Evolutionary conservation across 176 grass and related monocot species (phyloP), one percentile per base, ranked within the genome.

Genomic region (Zea luxurians): DNA sequence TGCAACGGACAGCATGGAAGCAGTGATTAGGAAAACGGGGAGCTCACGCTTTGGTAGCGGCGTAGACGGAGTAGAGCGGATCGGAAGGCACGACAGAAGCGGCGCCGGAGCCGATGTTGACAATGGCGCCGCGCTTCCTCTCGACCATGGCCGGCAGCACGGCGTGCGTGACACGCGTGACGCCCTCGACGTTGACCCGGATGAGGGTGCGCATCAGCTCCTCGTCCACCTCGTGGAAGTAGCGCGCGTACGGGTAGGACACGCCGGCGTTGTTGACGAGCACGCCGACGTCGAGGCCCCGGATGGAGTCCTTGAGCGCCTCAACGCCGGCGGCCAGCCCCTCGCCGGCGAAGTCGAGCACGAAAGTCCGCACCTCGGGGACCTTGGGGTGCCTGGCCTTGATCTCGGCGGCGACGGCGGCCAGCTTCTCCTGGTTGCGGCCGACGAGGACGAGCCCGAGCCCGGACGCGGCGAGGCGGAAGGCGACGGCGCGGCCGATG

Each of bases 211-310:
- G 80, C 86, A 97, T 78, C 63, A 97, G 73, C n/a, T 91, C 91
- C 62, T 97, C 91, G 75, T 89, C 91, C 70, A 97, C 88, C 93
- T 97, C 93, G 80, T 97, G 93, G 88, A 97, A 91, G 88, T 91
- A 97, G 83, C 90, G 87, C 58, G 93, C 91, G 77, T 97, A 97
- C 8, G 93, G 93, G 87, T 97, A 97, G 20, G 93, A 97, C 13
- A 93, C 34, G 6, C 93, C 93, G 48, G 91, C 91, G 90, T 86
- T 91, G 84, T 97, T 97, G 61, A 97, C 86, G 58, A 97, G 83
- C 55, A 97, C 76, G 5, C 93, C 93, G 0, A 97, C 78, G 77
- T 97, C 93, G 47, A 97, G 86, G 54, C 88, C 86, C 55, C 66
- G 54, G 83, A 97, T 87, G 81, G 58, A 35, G 9, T 87, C 86